Evolutionary conservation across 768 basidiomycete genomes (phyloP).

Genomic region (Mycena amicta): DNA sequence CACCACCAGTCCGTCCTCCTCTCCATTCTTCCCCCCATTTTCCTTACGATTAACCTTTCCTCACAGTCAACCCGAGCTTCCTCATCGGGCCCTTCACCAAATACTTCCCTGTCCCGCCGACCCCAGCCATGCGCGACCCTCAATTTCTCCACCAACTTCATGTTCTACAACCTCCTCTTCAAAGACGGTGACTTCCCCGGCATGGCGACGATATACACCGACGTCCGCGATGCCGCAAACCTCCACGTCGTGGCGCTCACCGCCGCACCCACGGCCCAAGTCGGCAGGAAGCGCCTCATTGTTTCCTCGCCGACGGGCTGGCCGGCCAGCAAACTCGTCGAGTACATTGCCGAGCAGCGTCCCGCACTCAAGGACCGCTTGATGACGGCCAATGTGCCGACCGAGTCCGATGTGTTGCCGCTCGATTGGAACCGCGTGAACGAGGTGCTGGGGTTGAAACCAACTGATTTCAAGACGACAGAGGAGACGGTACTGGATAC

Average conservation of each 20-base stretch:
- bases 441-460: background rate
- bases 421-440: background rate
- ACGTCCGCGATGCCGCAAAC: background rate
- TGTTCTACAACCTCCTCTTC: background rate
- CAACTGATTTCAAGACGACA: background rate
- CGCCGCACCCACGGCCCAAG: background rate
- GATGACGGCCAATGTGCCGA: background rate
- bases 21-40: background rate
- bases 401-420: background rate
- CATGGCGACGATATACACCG: background rate
- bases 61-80: constrained; percentile 39
- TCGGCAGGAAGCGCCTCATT: background rate
- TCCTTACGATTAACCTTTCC: background rate
- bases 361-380: background rate
- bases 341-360: background rate
- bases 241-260: background rate
- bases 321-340: background rate
- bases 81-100: constrained; percentile 39
- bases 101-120: background rate
- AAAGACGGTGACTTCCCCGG: background rate
- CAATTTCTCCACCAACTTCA: background rate
- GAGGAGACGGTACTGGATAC: background rate
- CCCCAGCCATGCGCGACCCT: background rate
- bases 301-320: background rate
- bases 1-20: constrained; percentile 34